A percentile compares a stretch with the other conserved stretches of the same genome.
Conservation (phyloP, 805 yeast genomes). For the Candida sphagnicola region DNA sequence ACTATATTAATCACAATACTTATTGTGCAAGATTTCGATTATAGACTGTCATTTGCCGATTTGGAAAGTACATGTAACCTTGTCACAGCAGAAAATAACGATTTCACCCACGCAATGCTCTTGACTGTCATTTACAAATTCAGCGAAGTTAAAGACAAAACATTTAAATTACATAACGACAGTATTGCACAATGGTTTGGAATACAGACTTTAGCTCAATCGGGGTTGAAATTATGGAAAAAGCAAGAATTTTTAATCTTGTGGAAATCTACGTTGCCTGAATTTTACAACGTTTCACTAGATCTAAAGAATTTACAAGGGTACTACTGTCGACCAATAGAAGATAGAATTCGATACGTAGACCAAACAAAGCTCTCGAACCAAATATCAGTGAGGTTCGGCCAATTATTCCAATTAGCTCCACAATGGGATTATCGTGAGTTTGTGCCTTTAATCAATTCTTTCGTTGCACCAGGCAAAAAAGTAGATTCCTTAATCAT, state of each 20-base stretch:
- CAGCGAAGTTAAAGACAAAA: slow-evolving; percentile 15
- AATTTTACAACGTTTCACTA: slow-evolving; percentile 56
- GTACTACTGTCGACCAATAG: slow-evolving; percentile 44
- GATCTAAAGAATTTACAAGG: slow-evolving; percentile 56
- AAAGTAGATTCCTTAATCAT: slow-evolving; percentile 34
- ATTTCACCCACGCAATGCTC: slow-evolving; percentile 32
- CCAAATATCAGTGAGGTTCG: slow-evolving; percentile 22
- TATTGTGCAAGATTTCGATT: slow-evolving; percentile 10
- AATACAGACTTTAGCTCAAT: slow-evolving; percentile 36
- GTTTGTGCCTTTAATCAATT: slow-evolving; percentile 29
- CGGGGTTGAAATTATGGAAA: slow-evolving; percentile 16
- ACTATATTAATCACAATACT: slow-evolving; percentile 22
- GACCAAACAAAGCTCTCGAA: slow-evolving; percentile 45
- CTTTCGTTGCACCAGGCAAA: slow-evolving; percentile 30
- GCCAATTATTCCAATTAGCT: slow-evolving; percentile 27
- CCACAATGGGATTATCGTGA: slow-evolving; percentile 39
- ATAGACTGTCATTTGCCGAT: slow-evolving; percentile 10
- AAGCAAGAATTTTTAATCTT: slow-evolving; percentile 56
- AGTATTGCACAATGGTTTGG: slow-evolving; percentile 64
- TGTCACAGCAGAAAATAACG: slow-evolving; percentile 9
- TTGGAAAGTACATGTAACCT: background rate
- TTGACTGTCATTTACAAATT: slow-evolving; percentile 50
- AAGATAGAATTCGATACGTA: slow-evolving; percentile 49
- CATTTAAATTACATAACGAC: slow-evolving; percentile 37
- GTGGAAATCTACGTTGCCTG: slow-evolving; percentile 63